Conservation (phyloP, 108 stramenopile genomes). For the Fistulifera solaris region DNA sequence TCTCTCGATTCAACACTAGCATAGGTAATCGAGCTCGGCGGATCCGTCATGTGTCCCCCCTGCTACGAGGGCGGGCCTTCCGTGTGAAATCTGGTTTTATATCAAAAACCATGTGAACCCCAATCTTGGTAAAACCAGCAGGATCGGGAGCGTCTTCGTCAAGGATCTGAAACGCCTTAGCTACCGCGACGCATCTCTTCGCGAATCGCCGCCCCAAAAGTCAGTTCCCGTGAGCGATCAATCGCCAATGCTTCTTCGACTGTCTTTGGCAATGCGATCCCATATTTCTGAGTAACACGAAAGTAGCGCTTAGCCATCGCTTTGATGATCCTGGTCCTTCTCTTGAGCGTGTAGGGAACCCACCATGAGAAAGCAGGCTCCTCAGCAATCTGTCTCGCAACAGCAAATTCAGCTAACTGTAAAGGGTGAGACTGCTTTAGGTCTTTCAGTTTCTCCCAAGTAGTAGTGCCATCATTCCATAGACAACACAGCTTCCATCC, state of each 20-base stretch:
- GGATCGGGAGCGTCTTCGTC: constrained; percentile 12
- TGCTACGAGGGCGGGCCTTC: constrained; percentile 38
- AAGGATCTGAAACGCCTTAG: constrained; percentile 25
- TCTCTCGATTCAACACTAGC: constrained; percentile 39
- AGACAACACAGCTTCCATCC: constrained; percentile 24
- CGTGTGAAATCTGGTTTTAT: constrained; percentile 28
- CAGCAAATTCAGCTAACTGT: constrained; percentile 28
- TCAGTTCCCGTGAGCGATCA: constrained; percentile 35
- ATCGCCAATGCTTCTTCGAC: constrained; percentile 31
- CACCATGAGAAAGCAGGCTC: constrained; percentile 23
- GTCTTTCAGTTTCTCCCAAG: constrained; percentile 19
- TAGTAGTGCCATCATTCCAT: constrained; percentile 19
- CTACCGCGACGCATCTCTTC: constrained; percentile 44
- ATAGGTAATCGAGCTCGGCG: constrained; percentile 27
- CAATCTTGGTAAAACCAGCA: background rate
- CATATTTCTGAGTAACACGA: constrained; percentile 9
- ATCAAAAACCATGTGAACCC: constrained; percentile 35
- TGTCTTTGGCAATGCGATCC: constrained; percentile 12
- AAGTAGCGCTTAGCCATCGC: background rate
- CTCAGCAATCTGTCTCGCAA: constrained; percentile 6
- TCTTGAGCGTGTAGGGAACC: constrained; percentile 21
- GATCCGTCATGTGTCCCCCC: constrained; percentile 25
- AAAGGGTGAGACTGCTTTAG: constrained; percentile 22
- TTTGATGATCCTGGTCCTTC: constrained; percentile 16
- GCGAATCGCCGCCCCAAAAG: constrained; percentile 29